Conservation (phyloP, 495 filamentous ascomycete species). For the Penicillium goetzii region DNA sequence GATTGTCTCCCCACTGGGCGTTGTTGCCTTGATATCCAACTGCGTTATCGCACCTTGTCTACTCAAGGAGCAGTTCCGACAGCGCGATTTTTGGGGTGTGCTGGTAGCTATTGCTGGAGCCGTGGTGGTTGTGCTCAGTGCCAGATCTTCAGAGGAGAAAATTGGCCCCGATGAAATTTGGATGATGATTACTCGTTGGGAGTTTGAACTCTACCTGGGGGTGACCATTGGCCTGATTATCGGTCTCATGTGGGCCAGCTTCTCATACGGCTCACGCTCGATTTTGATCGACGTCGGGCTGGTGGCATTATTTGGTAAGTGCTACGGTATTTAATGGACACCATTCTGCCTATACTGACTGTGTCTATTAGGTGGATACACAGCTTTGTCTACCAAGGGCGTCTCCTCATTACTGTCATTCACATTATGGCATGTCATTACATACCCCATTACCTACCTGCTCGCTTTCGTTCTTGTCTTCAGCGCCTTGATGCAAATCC, state of each 20-base stretch:
- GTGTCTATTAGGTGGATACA: constrained; percentile 74
- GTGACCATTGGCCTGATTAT: constrained; percentile 74
- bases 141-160: constrained; percentile 85
- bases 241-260: constrained; percentile 78
- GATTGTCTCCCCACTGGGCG: constrained; percentile 94
- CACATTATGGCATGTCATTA: constrained; percentile 81
- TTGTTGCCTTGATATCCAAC: constrained; percentile 93
- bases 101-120: constrained; percentile 81
- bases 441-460: constrained; percentile 89
- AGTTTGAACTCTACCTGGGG: constrained; percentile 87
- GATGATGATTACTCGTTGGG: constrained; percentile 83
- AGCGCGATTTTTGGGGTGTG: constrained; percentile 87
- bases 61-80: constrained; percentile 85
- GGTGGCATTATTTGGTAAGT: constrained; percentile 86
- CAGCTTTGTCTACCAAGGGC: constrained; percentile 92
- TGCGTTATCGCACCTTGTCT: constrained; percentile 93
- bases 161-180: constrained; percentile 89
- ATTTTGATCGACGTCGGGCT: constrained; percentile 93
- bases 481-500: constrained; percentile 93
- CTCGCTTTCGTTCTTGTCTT: constrained; percentile 74
- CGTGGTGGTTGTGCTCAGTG: constrained; percentile 92
- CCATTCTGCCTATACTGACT: constrained; percentile 37
- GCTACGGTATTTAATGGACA: too few species aligned
- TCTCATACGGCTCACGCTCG: constrained; percentile 76
- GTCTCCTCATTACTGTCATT: constrained; percentile 92